Evolutionary conservation across 2,329 filamentous ascomycete species (phyloP), one percentile per base, ranked within the genome.

Genomic region (Mycosphaerella sp.): DNA sequence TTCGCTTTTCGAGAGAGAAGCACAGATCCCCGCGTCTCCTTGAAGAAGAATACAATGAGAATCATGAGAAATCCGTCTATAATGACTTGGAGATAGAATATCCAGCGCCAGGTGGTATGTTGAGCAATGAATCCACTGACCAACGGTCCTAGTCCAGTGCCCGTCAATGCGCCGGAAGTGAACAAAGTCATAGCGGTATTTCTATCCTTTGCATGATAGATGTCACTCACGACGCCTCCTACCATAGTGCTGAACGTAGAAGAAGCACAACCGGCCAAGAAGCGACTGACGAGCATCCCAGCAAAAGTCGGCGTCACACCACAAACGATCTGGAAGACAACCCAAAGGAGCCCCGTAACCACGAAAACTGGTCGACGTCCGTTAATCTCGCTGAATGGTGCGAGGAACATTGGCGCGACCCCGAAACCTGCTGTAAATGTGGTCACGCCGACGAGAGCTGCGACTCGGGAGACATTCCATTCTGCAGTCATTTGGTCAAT

Each of bases 131-230:
- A 80, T 0, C 86, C 81, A 4, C 79, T 79, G 0, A 89, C 72
- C 6, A 95, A 64, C 0, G 89, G 89, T 0, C 89, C 90, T 0
- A 85, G 71, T 0, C 89, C 89, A 0, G 89, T 94, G 0, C 89
- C 91, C 8, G 85, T 76, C 0, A 96, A 72, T 0, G 89, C 89
- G 3, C 77, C 75, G 0, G 85, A 87, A n/a, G 85, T 86, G 67
- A 95, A 96, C 0, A 95, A 66, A 0, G 88, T 85, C 91, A 96
- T 95, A 0, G 90, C 87, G 0, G 85, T 89, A 62, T 96, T 95
- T 30, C 91, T 77, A 40, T 87, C 83, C 53, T 86, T 73, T 8
- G 87, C 81, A 42, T 84, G 80, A 71, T 89, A 95, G 52, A 95
- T 79, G 64, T 96, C 90, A 44, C 86, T 85, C 36, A 96, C 85